Conservation (phyloP, 352 stramenopile species). For the Globisporangium acanthophoron region DNA sequence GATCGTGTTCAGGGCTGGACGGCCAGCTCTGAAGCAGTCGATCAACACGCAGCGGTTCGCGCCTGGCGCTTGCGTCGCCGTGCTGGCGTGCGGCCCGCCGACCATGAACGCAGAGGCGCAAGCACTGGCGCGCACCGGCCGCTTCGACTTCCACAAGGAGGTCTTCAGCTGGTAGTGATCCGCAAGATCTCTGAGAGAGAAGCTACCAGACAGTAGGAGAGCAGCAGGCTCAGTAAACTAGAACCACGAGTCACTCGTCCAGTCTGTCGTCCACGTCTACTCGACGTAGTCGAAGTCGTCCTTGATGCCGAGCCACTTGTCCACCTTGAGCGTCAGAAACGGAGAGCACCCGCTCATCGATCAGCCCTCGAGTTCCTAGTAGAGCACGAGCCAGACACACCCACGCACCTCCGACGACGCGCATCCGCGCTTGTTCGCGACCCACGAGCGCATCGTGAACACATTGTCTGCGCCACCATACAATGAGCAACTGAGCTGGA, state of each 20-base stretch:
- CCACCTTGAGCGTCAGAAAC: conserved; percentile 31
- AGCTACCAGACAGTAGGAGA: not conserved
- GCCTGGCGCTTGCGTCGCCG: conserved; percentile 42
- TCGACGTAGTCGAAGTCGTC: conserved; percentile 87
- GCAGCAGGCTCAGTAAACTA: not conserved
- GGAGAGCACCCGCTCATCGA: not conserved
- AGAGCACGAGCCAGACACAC: not conserved
- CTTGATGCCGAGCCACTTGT: conserved; percentile 84
- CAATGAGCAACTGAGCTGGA: not conserved
- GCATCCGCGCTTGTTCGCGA: conserved; percentile 71
- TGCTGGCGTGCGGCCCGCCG: conserved; percentile 67
- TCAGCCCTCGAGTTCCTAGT: not conserved
- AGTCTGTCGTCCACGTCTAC: not conserved
- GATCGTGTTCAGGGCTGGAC: conserved; percentile 41
- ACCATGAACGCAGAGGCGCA: conserved; percentile 72
- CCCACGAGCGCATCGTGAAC: conserved; percentile 77
- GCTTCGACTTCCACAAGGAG: conserved; percentile 83
- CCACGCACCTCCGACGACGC: conserved; percentile 42
- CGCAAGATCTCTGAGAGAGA: not conserved
- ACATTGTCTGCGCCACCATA: conserved; percentile 56
- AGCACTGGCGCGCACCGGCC: conserved; percentile 45
- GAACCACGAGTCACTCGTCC: not conserved
- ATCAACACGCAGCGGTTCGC: conserved; percentile 67
- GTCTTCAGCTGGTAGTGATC: conserved; percentile 67
- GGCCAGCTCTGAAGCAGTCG: conserved; percentile 59